Percentiles rank a stretch among this genome's conserved stretches.
These are phyloP conservation scores for Glycyrrhiza uralensis DNA, from an alignment of 306 rosid species.

Conservation along the genomic window DNA sequence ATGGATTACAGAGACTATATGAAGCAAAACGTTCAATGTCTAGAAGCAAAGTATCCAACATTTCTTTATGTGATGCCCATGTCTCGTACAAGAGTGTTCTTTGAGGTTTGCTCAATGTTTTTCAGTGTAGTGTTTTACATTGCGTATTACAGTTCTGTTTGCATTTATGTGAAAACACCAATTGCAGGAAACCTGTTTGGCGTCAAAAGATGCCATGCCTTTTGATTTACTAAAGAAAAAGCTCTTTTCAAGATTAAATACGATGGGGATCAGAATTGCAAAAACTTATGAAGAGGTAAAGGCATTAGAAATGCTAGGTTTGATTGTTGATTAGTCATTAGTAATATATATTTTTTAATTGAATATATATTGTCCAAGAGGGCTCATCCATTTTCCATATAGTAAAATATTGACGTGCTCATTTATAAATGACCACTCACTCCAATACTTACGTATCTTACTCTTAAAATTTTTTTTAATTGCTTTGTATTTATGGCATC, in stretches of 20 bases:
- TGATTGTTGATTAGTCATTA: slow-evolving; percentile 10
- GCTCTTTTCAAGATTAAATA: slow-evolving; percentile 75
- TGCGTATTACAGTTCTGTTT: background rate
- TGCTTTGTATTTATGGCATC: background rate
- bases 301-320: slow-evolving; percentile 17
- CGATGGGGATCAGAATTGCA: slow-evolving; percentile 76
- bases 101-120: slow-evolving; percentile 64
- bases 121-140: slow-evolving; percentile 14
- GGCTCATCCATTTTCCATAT: background rate
- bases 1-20: slow-evolving; percentile 94
- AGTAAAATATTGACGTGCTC: background rate
- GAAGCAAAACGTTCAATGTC: slow-evolving; percentile 52
- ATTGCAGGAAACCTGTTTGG: slow-evolving; percentile 96
- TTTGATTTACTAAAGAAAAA: slow-evolving; percentile 84
- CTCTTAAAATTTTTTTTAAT: background rate
- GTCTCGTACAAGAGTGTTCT: slow-evolving; percentile 84
- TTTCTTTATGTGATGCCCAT: slow-evolving; percentile 97
- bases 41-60: slow-evolving; percentile 78
- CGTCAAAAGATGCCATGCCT: slow-evolving; percentile 95
- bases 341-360: background rate
- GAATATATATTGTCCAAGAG: background rate
- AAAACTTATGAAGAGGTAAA: slow-evolving; percentile 88
- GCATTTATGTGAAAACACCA: slow-evolving; percentile 15
- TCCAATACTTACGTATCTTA: background rate
- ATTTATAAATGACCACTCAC: background rate